Conservation (phyloP, 129 eudicot species). For the Mikania micrantha region DNA sequence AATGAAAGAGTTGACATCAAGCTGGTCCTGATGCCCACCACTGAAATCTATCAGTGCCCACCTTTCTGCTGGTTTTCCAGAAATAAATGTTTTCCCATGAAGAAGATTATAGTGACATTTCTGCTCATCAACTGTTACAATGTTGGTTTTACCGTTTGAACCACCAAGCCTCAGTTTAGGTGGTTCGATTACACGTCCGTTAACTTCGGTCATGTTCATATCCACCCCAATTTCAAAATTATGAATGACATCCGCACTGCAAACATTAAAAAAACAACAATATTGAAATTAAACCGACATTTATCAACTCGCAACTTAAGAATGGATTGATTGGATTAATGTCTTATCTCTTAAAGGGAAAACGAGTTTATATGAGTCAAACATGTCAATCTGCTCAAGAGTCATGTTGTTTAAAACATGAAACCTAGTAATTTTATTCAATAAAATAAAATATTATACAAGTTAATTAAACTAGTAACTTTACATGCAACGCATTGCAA, state of each 20-base stretch:
- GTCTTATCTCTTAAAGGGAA: neutral
- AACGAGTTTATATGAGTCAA: neutral
- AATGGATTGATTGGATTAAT: neutral
- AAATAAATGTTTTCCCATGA: constrained; percentile 33
- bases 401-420: neutral
- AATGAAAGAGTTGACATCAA: constrained; percentile 25
- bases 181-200: constrained; percentile 59
- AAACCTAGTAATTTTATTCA: too few species aligned
- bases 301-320: too few species aligned
- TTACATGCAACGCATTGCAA: too few species aligned
- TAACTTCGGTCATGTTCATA: constrained; percentile 47
- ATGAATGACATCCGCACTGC: constrained; percentile 36
- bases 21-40: neutral
- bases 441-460: too few species aligned
- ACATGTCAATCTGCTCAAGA: neutral
- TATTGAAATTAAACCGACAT: neutral
- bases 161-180: constrained; percentile 54
- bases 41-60: constrained; percentile 78
- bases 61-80: constrained; percentile 42
- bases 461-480: too few species aligned
- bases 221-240: constrained; percentile 49
- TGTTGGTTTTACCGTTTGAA: constrained; percentile 7
- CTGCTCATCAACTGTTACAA: constrained; percentile 34
- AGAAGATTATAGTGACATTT: constrained; percentile 71
- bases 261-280: neutral